Evolutionary conservation across 495 filamentous ascomycete species (phyloP), one percentile per base, ranked within the genome.

Genomic region (Cryomyces antarcticus): DNA sequence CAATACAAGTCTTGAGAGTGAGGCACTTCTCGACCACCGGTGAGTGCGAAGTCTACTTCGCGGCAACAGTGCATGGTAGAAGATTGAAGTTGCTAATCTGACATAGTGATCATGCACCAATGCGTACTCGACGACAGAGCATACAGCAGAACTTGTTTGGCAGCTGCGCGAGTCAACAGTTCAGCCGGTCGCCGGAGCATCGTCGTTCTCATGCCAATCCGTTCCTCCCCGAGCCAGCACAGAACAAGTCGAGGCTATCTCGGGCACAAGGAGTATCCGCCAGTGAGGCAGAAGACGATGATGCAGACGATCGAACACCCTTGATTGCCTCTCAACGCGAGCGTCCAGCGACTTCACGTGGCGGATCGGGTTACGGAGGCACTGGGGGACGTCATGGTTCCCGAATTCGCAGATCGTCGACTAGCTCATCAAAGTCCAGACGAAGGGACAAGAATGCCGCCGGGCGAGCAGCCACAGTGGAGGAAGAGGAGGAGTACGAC

Each of bases 401-500:
- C 27, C 48, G 45, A 28, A 13, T 41, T 31, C 42, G 46, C 17
- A 41, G 48, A 31, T 17, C 38, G 17, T 38, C 48, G 10, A 49
- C 41, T 11, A 39, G 30, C 29, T 49, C 48, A 12, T 55, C 52
- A 11, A 6, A 39, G 9, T 39, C 37, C 7, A 27, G 37, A 12
- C 9, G 7, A 28, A 27, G 24, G 37, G 37, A 28, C 24, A 6
- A 12, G 7, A 35, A 35, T 7, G 7, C 44, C 41, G 45, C 24
- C 31, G 40, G n/a, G 9, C 28, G 5, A 31, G 48, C 39, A 31
- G 49, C 50, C 30, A 57, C 49, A 35, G 56, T 44, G n/a, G 37
- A 49, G 43, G 28, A 50, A 38, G 44, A 62, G 48, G 59, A 62
- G 34, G 61, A 69, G 30, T 86, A 85, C 57, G 78, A 93, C 70